Percentiles rank a stretch among this genome's conserved stretches.
phyloP scores from a whole-genome alignment of 495 filamentous ascomycete species.

The Lineolata rhizophorae region DNA sequence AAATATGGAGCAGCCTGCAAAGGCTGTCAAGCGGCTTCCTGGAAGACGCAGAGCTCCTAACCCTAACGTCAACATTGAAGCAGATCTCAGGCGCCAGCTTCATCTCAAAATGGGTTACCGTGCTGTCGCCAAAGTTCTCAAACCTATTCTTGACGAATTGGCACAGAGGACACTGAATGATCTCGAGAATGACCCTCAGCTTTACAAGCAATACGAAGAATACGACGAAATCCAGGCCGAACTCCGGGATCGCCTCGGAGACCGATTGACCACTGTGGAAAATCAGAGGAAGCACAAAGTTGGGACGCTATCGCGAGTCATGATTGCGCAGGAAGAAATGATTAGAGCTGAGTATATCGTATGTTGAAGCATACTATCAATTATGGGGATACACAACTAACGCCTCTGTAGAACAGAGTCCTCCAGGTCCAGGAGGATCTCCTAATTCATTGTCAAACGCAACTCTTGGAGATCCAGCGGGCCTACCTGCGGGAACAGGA shows the following conservation, averaged over 20 bases:
- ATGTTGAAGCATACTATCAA: neutral
- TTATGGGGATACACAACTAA: too few species aligned
- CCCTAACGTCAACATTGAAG: conserved; percentile 14
- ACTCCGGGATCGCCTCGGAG: conserved; percentile 8
- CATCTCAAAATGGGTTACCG: conserved; percentile 17
- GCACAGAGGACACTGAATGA: conserved; percentile 12
- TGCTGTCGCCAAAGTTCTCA: conserved; percentile 14
- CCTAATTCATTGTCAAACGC: neutral
- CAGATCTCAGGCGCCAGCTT: conserved; percentile 17
- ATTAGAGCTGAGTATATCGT: neutral
- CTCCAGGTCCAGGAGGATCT: neutral
- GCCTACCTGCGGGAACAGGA: neutral
- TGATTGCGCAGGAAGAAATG: neutral
- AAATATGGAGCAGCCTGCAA: conserved; percentile 6
- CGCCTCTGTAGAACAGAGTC: neutral
- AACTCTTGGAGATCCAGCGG: neutral
- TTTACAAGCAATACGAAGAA: conserved; percentile 11
- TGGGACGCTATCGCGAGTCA: neutral
- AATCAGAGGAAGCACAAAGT: neutral
- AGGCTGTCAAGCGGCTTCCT: conserved; percentile 13
- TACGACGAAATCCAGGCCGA: conserved; percentile 8
- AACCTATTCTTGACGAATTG: conserved; percentile 17
- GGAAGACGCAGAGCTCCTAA: conserved; percentile 18
- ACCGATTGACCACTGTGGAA: conserved; percentile 8
- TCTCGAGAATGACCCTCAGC: conserved; percentile 11